A percentile compares a stretch with the other conserved stretches of the same genome.
phyloP scores from a whole-genome alignment of 192 early-diverging fungal species.

The Bifiguratus adelaidae region DNA sequence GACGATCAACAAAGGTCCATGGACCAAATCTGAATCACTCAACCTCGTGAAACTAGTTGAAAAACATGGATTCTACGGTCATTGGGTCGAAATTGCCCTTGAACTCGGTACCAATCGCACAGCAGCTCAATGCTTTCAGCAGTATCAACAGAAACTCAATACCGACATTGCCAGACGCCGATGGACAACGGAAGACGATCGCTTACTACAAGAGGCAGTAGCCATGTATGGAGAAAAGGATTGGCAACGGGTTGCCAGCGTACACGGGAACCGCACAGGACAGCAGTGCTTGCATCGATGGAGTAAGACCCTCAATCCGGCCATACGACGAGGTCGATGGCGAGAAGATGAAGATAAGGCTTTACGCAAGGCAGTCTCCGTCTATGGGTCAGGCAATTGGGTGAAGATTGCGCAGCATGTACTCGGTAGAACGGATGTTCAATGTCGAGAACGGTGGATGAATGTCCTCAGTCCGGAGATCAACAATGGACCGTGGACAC shows the following conservation, averaged over 20 bases:
- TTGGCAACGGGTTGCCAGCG: slow-evolving; percentile 59
- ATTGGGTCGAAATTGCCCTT: slow-evolving; percentile 59
- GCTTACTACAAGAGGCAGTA: slow-evolving; percentile 47
- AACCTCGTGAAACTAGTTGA: slow-evolving; percentile 32
- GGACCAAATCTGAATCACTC: slow-evolving; percentile 46
- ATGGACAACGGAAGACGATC: slow-evolving; percentile 65
- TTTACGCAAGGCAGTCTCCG: slow-evolving; percentile 42
- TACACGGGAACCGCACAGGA: slow-evolving; percentile 52
- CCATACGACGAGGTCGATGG: slow-evolving; percentile 56
- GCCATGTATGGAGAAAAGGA: slow-evolving; percentile 55
- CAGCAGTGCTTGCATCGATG: slow-evolving; percentile 66
- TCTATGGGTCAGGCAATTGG: slow-evolving; percentile 65
- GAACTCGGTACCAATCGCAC: slow-evolving; percentile 56
- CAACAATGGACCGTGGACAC: slow-evolving; percentile 41
- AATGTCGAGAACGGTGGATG: slow-evolving; percentile 69
- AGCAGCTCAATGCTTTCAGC: slow-evolving; percentile 61
- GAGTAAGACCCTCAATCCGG: slow-evolving; percentile 58
- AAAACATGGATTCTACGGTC: slow-evolving; percentile 26
- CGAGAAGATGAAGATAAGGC: slow-evolving; percentile 54
- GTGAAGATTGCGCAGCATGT: slow-evolving; percentile 58
- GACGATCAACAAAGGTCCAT: slow-evolving; percentile 57
- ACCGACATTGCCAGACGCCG: slow-evolving; percentile 23
- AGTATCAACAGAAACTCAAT: slow-evolving; percentile 44
- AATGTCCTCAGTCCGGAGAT: slow-evolving; percentile 53
- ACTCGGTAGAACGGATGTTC: slow-evolving; percentile 61